These are phyloP conservation scores for Globisporangium parvum DNA, from an alignment of 352 stramenopile genomes.

Conservation along the genomic window DNA sequence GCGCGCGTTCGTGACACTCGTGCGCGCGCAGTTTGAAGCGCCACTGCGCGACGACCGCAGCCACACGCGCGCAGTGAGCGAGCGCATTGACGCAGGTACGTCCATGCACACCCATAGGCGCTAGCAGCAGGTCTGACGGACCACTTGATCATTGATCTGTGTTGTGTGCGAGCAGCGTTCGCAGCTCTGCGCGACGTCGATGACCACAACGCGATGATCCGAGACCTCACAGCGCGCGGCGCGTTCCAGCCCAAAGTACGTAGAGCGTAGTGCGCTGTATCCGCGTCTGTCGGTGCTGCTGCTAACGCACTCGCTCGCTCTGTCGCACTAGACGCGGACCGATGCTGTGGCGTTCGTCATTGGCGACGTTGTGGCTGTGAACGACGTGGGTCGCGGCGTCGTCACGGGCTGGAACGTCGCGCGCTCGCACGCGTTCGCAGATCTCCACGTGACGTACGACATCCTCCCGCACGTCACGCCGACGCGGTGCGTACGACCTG, in stretches of 20 bases:
- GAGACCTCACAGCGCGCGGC: slow-evolving; percentile 33
- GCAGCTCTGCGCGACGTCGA: slow-evolving; percentile 45
- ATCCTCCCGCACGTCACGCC: slow-evolving; percentile 54
- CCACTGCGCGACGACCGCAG: slow-evolving; percentile 19
- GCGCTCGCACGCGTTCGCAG: slow-evolving; percentile 25
- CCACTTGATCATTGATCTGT: neutral
- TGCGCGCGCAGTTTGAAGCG: slow-evolving; percentile 44
- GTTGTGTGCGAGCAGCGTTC: slow-evolving; percentile 31
- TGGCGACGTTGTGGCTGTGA: slow-evolving; percentile 65
- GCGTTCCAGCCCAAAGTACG: slow-evolving; percentile 48
- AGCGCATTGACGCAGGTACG: slow-evolving; percentile 51
- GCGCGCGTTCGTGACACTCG: slow-evolving; percentile 30
- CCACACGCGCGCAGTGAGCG: slow-evolving; percentile 19
- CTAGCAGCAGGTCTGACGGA: neutral
- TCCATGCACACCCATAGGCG: neutral
- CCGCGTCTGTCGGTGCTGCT: neutral
- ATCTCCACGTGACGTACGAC: slow-evolving; percentile 54
- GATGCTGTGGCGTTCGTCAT: slow-evolving; percentile 45
- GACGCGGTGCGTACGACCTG: slow-evolving; percentile 31
- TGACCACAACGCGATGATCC: slow-evolving; percentile 64
- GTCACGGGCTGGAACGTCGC: slow-evolving; percentile 54
- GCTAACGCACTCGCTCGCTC: neutral
- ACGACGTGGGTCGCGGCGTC: slow-evolving; percentile 44
- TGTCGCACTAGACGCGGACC: slow-evolving; percentile 34
- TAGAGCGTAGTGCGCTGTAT: too few species aligned